phyloP scores from a whole-genome alignment of 805 yeast species.

The Cephaloascus fragrans region DNA sequence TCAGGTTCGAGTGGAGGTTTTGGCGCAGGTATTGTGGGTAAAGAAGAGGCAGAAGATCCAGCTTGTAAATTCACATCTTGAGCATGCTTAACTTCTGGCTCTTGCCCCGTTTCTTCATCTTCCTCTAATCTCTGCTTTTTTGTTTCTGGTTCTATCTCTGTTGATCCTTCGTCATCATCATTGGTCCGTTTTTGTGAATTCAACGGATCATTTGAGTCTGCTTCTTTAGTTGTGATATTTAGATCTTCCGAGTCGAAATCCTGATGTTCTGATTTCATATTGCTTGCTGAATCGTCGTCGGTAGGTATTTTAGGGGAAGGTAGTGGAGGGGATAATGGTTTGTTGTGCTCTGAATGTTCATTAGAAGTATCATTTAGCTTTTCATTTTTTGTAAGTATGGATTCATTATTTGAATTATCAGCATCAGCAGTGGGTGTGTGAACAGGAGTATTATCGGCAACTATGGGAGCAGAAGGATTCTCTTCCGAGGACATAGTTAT shows the following conservation, averaged over 20 bases:
- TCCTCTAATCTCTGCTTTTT: conserved; percentile 3
- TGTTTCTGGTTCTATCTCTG: conserved; percentile 4
- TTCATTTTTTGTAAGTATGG: neutral
- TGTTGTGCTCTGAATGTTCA: conserved; percentile 8
- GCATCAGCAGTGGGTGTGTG: neutral
- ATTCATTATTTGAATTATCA: neutral
- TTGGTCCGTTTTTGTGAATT: conserved; percentile 1
- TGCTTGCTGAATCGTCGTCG: no score
- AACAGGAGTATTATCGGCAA: neutral
- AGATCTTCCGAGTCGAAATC: conserved; percentile 6
- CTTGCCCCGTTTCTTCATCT: conserved; percentile 2
- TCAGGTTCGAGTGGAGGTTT: conserved; percentile 69
- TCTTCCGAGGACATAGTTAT: neutral
- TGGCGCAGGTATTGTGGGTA: conserved; percentile 62
- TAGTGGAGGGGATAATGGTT: conserved; percentile 33
- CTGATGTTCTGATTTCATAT: conserved; percentile 9
- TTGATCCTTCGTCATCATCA: conserved; percentile 1
- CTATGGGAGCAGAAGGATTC: neutral
- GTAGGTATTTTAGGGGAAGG: conserved; percentile 31
- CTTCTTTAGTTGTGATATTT: conserved; percentile 7
- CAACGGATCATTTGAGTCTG: conserved; percentile 1
- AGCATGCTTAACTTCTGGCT: conserved; percentile 2
- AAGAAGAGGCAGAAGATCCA: conserved; percentile 9
- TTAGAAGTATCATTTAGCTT: neutral
- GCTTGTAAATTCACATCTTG: neutral